Evolutionary conservation across 768 basidiomycete species (phyloP), one percentile per base, ranked within the genome.

Genomic region (Lactarius deliciosus): DNA sequence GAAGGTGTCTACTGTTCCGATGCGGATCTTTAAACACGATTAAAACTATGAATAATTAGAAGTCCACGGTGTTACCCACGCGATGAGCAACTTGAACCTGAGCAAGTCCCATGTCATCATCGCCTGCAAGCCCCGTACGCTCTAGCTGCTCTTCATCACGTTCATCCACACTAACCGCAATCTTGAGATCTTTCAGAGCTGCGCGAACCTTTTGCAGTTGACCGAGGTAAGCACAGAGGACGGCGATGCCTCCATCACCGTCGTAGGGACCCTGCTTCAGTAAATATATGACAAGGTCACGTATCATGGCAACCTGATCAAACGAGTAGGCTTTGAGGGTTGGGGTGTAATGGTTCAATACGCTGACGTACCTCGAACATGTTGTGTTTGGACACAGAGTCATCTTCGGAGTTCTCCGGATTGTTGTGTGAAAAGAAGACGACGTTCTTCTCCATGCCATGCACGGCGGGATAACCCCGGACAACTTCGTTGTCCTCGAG

Each of bases 1-100:
- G 72, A 85, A 92, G 60, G 87, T 91, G 69, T 93, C 90, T 2
- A 92, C 83, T 0, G 90, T 92, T 7, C 91, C 83, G 8, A 92
- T 77, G 10, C 83, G 81, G 53, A 91, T 83, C 89, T 90, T 61
- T n/a, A 47, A 40, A 45, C 0, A 4, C 61, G n/a, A 20, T 61
- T 16, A 32, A 45, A 56, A 57, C 34, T 3, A 8, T 18, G 36
- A 45, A 9, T 10, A 6, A 7, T 50, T 6, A 16, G 5, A 45
- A 40, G 5, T 55, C n/a, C 13, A 60, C 36, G 20, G 20, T 22
- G 32, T 6, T n/a, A 74, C 81, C 36, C 70, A 89, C 89, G 54
- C 82, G 78, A 69, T 77, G 81, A 1, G 84, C 76, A 1, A 89
- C 83, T 60, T 81, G 75, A 22, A 89, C 78, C 38, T 79, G 80